Evolutionary conservation across 495 filamentous ascomycete species (phyloP).

Genomic region (Hypoxylon intermedium): DNA sequence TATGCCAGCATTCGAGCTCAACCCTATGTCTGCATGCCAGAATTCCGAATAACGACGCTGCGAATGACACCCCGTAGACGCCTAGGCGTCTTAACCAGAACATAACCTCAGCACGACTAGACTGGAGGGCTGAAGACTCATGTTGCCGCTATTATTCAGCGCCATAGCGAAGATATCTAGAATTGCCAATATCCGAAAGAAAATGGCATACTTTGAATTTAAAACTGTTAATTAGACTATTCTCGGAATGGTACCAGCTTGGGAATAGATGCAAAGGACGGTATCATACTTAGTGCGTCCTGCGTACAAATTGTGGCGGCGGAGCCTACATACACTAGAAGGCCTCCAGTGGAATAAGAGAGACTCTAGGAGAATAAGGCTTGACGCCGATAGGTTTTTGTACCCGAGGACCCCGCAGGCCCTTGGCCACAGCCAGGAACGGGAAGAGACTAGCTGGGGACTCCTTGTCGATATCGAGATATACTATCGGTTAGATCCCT

Average conservation of each 20-base stretch:
- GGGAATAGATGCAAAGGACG: neutral
- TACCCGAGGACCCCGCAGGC: constrained; percentile 19
- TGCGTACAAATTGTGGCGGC: constrained; percentile 7
- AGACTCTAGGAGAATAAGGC: neutral
- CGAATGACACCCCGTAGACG: neutral
- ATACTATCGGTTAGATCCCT: constrained; percentile 38
- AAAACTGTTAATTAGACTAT: neutral
- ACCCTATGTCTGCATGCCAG: neutral
- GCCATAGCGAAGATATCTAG: neutral
- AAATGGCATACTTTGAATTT: neutral
- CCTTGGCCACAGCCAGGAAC: constrained; percentile 23
- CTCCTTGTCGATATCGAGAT: constrained; percentile 31
- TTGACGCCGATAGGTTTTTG: constrained; percentile 24
- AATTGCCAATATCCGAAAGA: neutral
- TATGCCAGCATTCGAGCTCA: constrained; percentile 1
- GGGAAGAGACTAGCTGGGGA: constrained; percentile 4
- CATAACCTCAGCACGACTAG: neutral
- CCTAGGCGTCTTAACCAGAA: too few relatives aligned
- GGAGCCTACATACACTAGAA: constrained; percentile 17
- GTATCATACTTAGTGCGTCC: neutral
- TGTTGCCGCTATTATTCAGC: too few relatives aligned
- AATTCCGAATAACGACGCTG: neutral
- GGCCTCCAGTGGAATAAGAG: constrained; percentile 25
- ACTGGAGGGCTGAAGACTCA: neutral
- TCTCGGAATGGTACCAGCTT: neutral